A percentile compares a stretch with the other conserved stretches of the same genome.
These are phyloP conservation scores for Fusarium odoratissimum DNA, from an alignment of 2,329 filamentous ascomycete genomes.

Conservation along the genomic window DNA sequence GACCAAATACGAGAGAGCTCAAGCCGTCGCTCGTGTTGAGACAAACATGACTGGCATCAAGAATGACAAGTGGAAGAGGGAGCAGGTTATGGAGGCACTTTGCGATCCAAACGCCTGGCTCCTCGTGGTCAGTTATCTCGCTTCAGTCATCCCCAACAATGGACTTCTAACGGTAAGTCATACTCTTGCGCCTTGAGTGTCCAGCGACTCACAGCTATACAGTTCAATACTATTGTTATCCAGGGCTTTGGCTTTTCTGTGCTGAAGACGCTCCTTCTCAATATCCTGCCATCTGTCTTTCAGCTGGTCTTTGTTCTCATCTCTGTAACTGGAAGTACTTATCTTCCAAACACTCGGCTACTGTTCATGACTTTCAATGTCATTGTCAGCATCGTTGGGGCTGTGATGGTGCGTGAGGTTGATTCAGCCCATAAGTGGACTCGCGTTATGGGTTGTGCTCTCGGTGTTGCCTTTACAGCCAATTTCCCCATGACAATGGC, in stretches of 20 bases:
- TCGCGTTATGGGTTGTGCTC: background rate
- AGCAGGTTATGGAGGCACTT: background rate
- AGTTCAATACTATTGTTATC: background rate
- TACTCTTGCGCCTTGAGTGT: accelerated
- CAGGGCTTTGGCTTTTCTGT: background rate
- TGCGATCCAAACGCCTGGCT: background rate
- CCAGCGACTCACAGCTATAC: background rate
- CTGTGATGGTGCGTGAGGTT: background rate
- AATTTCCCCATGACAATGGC: background rate
- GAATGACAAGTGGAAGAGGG: background rate
- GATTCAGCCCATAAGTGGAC: background rate
- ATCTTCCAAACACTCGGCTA: background rate
- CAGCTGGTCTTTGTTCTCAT: background rate
- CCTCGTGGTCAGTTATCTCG: background rate
- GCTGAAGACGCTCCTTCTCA: background rate
- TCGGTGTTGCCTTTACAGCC: background rate
- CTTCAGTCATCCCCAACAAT: background rate
- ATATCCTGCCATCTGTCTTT: background rate
- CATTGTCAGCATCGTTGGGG: background rate
- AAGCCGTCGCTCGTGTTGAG: constrained; percentile 1
- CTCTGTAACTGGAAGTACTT: background rate
- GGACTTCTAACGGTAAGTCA: background rate
- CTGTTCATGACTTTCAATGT: background rate
- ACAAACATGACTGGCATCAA: constrained; percentile 4
- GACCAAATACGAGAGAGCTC: background rate